Evolutionary conservation across 805 yeast species (phyloP).

Genomic region (Lipomyces chichibuensis): DNA sequence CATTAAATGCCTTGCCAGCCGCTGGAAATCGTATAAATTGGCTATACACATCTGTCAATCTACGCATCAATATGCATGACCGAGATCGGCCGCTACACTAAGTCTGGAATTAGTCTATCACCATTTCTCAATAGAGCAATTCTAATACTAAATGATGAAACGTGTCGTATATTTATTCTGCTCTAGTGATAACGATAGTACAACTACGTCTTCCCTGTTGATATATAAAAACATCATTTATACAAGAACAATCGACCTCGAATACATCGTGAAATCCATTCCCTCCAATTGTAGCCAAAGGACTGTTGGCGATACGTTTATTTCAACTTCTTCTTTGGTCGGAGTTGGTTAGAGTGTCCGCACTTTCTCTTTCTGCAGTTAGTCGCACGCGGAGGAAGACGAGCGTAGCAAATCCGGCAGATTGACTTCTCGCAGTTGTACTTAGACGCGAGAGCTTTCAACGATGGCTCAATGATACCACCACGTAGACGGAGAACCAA

Average conservation of each 20-base stretch:
- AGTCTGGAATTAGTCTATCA: not conserved
- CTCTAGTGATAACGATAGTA: conserved; percentile 2
- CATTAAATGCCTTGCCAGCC: not conserved
- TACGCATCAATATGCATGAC: not conserved
- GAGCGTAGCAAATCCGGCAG: conserved; percentile 99
- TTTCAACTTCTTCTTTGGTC: conserved; percentile 74
- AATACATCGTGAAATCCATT: not conserved
- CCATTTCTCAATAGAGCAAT: not conserved
- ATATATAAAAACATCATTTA: not conserved
- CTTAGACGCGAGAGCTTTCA: conserved; percentile 98
- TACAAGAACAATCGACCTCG: not conserved
- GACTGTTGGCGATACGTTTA: conserved; percentile 54
- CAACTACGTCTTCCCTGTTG: not conserved
- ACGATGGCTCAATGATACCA: conserved; percentile 99
- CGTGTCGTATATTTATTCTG: not conserved
- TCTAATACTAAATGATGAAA: not conserved
- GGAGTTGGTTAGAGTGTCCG: conserved; percentile 99
- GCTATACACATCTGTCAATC: not conserved
- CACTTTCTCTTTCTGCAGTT: conserved; percentile 99
- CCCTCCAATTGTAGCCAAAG: not conserved
- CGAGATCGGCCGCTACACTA: not conserved
- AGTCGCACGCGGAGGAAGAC: conserved; percentile 99
- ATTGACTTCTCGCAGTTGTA: conserved; percentile 99
- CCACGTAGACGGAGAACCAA: conserved; percentile 97
- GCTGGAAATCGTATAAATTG: not conserved